Evolutionary conservation across 371 early-diverging fungal species (phyloP), one percentile per base, ranked within the genome.

Genomic region (Rhizomucor pusillus): DNA sequence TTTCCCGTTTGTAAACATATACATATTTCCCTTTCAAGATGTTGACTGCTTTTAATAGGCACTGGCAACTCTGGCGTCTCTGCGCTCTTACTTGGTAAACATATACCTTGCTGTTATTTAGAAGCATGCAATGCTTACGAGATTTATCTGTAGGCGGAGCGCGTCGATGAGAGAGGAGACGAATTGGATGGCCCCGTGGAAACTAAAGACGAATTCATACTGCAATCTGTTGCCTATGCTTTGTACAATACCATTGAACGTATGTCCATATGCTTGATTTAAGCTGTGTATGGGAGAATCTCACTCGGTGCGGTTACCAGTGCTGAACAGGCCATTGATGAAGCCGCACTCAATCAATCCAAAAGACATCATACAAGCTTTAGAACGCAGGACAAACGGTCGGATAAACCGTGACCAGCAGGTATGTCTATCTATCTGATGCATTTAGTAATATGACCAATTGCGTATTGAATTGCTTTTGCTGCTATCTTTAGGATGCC

Each of bases 401-500:
- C 66, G 63, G 3, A 66, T 75, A 49, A 80, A 65, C 41, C 63
- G 75, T 41, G 66, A 73, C 25, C 76, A 73, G 60, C 76, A 75
- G 64, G 73, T 79, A 65, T 50, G 23, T 35, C 18, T n/a, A 50
- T 10, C 51, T 47, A 13, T 29, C 12, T 39, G 33, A n/a, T 24
- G 0, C n/a, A 45, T 47, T 20, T 44, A 29, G 3, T 1, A 33
- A 13, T 29, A 25, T 37, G 50, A n/a, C 14, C 13, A 24, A 3
- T 1, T 52, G 24, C 50, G 19, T 53, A 20, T 29, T 29, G 29
- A 29, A 29, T 29, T 3, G 3, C 7, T 3, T 7, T 29, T 29
- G 29, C 7, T 29, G 29, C 29, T 29, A 5, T 29, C 81, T 76
- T 53, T 77, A 95, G 86, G 97, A 96, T 68, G 97, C 95, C 0